A percentile compares a stretch with the other conserved stretches of the same genome.
These are phyloP conservation scores for Dictyostelium brefeldianum DNA, from an alignment of 78 protist species.

Conservation along the genomic window DNA sequence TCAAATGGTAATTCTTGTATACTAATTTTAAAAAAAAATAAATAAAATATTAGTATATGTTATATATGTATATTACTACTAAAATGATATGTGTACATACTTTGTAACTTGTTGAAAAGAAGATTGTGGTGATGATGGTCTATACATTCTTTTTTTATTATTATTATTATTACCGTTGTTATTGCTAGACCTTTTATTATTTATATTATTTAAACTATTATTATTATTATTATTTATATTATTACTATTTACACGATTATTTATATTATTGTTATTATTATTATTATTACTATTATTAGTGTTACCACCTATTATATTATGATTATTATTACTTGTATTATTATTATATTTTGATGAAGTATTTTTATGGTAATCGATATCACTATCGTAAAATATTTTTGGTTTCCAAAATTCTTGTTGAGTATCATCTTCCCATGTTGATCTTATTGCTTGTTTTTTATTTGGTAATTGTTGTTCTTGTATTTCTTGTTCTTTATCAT, in stretches of 20 bases:
- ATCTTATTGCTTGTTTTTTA: constrained; percentile 34
- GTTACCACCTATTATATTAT: background rate
- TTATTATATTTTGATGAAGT: background rate
- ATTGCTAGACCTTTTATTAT: constrained; percentile 8
- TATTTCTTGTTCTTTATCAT: constrained; percentile 6
- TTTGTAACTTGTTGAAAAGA: too few species aligned
- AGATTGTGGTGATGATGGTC: too few species aligned
- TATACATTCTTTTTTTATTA: too few species aligned
- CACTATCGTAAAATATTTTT: constrained; percentile 34
- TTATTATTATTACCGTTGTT: too few species aligned
- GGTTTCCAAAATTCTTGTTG: constrained; percentile 13
- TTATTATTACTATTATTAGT: background rate
- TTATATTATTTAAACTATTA: background rate
- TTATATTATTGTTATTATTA: background rate
- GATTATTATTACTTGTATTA: background rate
- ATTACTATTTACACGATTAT: background rate
- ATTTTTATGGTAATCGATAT: background rate
- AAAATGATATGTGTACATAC: too few species aligned
- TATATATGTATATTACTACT: background rate
- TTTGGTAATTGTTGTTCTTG: constrained; percentile 16
- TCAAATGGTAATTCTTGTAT: constrained; percentile 70
- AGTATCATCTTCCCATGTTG: constrained; percentile 62
- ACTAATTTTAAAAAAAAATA: constrained; percentile 2
- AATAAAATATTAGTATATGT: too few species aligned
- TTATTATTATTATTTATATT: constrained; percentile 22